A percentile compares a stretch with the other conserved stretches of the same genome.
phyloP scores from a whole-genome alignment of 495 filamentous ascomycete genomes.

The Penicillium maclennaniae region DNA sequence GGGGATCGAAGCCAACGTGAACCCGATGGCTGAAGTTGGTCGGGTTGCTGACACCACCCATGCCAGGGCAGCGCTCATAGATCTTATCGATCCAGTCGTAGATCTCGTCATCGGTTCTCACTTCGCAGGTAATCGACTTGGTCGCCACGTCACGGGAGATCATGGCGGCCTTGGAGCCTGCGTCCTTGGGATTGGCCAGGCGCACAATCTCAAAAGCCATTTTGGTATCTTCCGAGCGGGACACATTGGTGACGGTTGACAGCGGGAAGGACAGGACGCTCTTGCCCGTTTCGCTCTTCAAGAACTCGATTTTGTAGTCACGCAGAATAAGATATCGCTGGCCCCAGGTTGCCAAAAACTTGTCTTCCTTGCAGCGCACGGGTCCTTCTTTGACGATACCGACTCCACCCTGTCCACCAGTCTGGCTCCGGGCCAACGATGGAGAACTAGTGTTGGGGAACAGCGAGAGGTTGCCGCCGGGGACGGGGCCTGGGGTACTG shows the following conservation, averaged over 20 bases:
- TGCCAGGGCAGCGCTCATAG: constrained; percentile 90
- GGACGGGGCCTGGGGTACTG: constrained; percentile 47
- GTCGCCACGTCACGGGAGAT: constrained; percentile 69
- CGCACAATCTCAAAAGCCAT: constrained; percentile 91
- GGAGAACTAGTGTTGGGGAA: constrained; percentile 62
- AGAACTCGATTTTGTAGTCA: constrained; percentile 83
- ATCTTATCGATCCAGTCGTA: constrained; percentile 99
- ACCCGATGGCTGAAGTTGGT: constrained; percentile 96
- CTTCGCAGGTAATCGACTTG: constrained; percentile 78
- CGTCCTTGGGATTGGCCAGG: constrained; percentile 57
- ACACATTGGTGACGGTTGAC: constrained; percentile 78
- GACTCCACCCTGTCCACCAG: constrained; percentile 58
- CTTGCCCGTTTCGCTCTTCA: constrained; percentile 84
- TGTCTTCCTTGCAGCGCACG: constrained; percentile 83
- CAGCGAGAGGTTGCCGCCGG: constrained; percentile 44
- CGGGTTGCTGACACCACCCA: constrained; percentile 97
- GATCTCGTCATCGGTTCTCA: constrained; percentile 90
- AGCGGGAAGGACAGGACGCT: constrained; percentile 74
- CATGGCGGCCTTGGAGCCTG: constrained; percentile 55
- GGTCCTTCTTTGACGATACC: constrained; percentile 84
- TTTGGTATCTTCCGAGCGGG: constrained; percentile 78
- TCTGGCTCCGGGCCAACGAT: constrained; percentile 59
- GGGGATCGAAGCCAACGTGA: constrained; percentile 94
- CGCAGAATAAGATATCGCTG: constrained; percentile 83
- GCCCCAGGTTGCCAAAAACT: constrained; percentile 83